phyloP scores from a whole-genome alignment of 1,139 yeast genomes.

The Saccharomyces hybrid region DNA sequence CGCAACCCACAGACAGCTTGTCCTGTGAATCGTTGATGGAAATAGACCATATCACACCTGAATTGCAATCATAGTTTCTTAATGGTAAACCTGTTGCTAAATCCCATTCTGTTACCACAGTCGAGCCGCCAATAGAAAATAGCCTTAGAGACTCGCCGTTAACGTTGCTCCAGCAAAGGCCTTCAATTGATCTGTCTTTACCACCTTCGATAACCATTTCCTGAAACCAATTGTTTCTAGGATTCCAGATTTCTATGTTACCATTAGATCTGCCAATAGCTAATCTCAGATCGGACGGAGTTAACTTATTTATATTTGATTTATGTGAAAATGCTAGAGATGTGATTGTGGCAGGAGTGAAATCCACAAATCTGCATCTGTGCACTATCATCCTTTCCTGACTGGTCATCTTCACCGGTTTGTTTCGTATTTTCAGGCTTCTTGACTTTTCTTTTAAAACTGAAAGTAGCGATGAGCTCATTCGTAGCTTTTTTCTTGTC shows the following conservation, averaged over 20 bases:
- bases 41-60: conserved; percentile 90
- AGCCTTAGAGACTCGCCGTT: conserved; percentile 53
- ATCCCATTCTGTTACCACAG: conserved; percentile 90
- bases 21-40: conserved; percentile 55
- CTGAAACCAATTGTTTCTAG: conserved; percentile 52
- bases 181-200: conserved; percentile 78
- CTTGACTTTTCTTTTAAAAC: neutral
- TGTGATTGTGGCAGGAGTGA: conserved; percentile 78
- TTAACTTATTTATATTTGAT: conserved; percentile 39
- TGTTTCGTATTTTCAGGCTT: neutral
- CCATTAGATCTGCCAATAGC: conserved; percentile 95
- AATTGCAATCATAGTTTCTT: conserved; percentile 78
- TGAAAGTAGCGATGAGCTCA: neutral
- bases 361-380: conserved; percentile 88
- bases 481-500: neutral
- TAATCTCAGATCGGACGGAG: conserved; percentile 60
- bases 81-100: conserved; percentile 63
- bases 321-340: conserved; percentile 71
- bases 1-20: conserved; percentile 85
- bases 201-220: conserved; percentile 71
- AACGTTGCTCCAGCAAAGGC: conserved; percentile 63
- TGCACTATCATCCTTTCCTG: conserved; percentile 40
- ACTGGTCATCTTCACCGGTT: neutral
- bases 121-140: conserved; percentile 91
- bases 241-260: conserved; percentile 94